A percentile compares a stretch with the other conserved stretches of the same genome.
Conservation (phyloP, 2,329 filamentous ascomycete species). For the Nigrospora oryzae region DNA sequence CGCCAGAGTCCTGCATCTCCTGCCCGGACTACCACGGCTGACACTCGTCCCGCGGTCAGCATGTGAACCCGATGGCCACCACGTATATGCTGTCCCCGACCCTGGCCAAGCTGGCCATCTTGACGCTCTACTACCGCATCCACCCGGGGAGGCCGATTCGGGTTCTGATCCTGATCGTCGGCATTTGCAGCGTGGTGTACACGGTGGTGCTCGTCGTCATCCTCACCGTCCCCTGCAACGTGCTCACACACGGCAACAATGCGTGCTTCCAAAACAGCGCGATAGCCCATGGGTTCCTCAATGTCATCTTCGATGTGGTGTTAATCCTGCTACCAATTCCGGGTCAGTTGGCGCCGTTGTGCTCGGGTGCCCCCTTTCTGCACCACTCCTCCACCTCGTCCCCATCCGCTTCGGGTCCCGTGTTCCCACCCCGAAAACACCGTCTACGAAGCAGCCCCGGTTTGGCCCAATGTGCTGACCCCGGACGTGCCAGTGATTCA, state of each 20-base stretch:
- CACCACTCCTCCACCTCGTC: too few relatives aligned
- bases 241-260: not conserved
- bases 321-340: not conserved
- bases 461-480: too few relatives aligned
- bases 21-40: too few relatives aligned
- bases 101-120: not conserved
- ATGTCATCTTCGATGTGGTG: not conserved
- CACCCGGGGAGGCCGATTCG: not conserved
- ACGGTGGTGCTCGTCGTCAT: not conserved
- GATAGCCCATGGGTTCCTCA: not conserved
- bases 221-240: not conserved
- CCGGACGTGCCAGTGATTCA: not conserved
- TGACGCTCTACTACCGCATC: not conserved
- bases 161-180: not conserved
- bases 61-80: not conserved
- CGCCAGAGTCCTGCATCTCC: too few relatives aligned
- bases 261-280: not conserved
- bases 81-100: not conserved
- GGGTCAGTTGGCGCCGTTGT: too few relatives aligned
- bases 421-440: too few relatives aligned
- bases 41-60: too few relatives aligned
- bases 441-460: too few relatives aligned
- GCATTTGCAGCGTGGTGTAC: not conserved
- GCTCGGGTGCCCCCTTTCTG: too few relatives aligned
- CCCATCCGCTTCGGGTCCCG: too few relatives aligned